These are phyloP conservation scores for Piloderma croceum DNA, from an alignment of 768 basidiomycete genomes.

Conservation along the genomic window DNA sequence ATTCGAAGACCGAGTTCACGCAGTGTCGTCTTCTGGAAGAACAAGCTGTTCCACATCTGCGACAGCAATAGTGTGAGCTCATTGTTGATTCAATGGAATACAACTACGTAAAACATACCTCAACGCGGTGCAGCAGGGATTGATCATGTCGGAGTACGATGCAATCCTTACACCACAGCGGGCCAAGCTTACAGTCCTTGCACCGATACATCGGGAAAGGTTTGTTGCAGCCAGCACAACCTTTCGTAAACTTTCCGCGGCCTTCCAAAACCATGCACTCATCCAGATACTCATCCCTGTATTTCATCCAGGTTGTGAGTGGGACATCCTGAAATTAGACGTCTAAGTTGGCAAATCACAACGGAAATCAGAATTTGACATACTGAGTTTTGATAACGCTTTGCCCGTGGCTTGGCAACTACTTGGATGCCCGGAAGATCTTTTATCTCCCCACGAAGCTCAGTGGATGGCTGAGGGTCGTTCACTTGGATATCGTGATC, in stretches of 20 bases:
- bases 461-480: too few relatives aligned
- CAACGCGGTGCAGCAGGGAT: constrained; percentile 13
- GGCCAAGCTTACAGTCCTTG: constrained; percentile 7
- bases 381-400: constrained; percentile 14
- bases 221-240: not conserved
- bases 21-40: constrained; percentile 3
- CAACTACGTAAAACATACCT: constrained; percentile 4
- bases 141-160: constrained; percentile 6
- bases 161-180: constrained; percentile 9
- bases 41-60: constrained; percentile 12
- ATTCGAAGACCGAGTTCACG: constrained; percentile 2
- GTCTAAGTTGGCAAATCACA: not conserved
- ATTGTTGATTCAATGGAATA: not conserved
- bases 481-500: too few relatives aligned
- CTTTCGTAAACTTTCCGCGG: constrained; percentile 6
- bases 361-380: constrained; percentile 2
- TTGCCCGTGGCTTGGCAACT: constrained; percentile 6
- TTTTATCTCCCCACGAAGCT: too few relatives aligned
- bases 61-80: not conserved
- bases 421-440: constrained; percentile 1
- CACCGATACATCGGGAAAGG: constrained; percentile 2
- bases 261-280: constrained; percentile 11
- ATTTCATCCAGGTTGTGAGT: constrained; percentile 12
- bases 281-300: constrained; percentile 11
- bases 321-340: constrained; percentile 10